Evolutionary conservation across 805 yeast species (phyloP).

Genomic region (Yamadazyma laniorum): DNA sequence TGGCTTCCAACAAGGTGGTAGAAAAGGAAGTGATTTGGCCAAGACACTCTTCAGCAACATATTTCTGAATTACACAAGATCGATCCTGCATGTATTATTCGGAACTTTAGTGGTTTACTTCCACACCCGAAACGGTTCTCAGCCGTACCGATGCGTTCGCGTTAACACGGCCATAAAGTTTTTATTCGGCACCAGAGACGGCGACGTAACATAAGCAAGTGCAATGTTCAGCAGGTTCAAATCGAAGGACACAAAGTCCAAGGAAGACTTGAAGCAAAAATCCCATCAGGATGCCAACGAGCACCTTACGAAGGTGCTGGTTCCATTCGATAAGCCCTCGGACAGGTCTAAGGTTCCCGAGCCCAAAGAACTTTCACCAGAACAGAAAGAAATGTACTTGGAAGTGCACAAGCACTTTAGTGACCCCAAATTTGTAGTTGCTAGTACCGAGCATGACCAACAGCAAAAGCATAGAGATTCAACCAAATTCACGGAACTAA

Average conservation of each 20-base stretch:
- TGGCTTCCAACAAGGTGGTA: too few relatives aligned
- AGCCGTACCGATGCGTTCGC: too few relatives aligned
- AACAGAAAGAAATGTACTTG: constrained; percentile 60
- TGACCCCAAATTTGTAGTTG: constrained; percentile 47
- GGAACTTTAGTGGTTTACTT: too few relatives aligned
- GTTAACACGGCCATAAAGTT: too few relatives aligned
- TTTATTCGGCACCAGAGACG: too few relatives aligned
- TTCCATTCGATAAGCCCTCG: constrained; percentile 22
- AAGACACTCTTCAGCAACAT: too few relatives aligned
- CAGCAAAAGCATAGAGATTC: constrained; percentile 38
- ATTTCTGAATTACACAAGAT: too few relatives aligned
- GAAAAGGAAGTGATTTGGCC: too few relatives aligned
- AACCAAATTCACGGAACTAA: constrained; percentile 19
- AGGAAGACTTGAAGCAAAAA: constrained; percentile 1
- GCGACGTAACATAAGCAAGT: too few relatives aligned
- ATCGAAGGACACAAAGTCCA: constrained; percentile 16
- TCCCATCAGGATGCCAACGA: too few relatives aligned
- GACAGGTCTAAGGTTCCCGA: constrained; percentile 49
- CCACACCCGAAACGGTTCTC: too few relatives aligned
- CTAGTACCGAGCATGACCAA: constrained; percentile 48
- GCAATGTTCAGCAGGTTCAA: constrained; percentile 20
- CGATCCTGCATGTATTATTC: too few relatives aligned
- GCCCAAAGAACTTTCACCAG: constrained; percentile 45
- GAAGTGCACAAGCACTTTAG: constrained; percentile 64
- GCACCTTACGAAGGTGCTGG: constrained; percentile 9